Conservation (phyloP, 306 rosid species). For the Elaeagnus macrophylla region DNA sequence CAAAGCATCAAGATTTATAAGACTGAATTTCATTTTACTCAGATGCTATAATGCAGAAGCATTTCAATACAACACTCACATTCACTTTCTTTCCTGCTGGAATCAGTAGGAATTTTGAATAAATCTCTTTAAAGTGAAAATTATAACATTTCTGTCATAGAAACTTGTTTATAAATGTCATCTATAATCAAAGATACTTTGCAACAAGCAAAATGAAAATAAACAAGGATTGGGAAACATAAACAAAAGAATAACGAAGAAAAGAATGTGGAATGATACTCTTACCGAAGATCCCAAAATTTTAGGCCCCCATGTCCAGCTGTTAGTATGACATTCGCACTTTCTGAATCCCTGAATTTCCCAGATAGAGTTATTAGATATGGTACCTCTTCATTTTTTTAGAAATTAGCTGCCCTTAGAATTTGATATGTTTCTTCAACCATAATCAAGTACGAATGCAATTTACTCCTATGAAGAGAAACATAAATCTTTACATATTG, state of each 20-base stretch:
- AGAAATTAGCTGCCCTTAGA: not conserved
- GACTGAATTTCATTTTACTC: too few relatives aligned
- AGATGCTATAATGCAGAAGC: too few relatives aligned
- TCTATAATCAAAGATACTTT: too few relatives aligned
- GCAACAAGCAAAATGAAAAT: too few relatives aligned
- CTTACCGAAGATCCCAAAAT: constrained; percentile 92
- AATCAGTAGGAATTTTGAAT: too few relatives aligned
- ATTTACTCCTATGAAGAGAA: not conserved
- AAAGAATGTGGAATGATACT: not conserved
- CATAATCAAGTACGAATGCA: not conserved
- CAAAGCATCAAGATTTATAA: too few relatives aligned
- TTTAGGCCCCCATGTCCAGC: constrained; percentile 89
- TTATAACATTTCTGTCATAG: too few relatives aligned
- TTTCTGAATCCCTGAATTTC: constrained; percentile 50
- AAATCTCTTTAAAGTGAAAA: too few relatives aligned
- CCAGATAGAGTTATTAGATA: not conserved
- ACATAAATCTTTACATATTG: not conserved
- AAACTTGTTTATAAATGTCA: too few relatives aligned
- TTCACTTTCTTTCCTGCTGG: too few relatives aligned
- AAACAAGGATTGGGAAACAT: not conserved
- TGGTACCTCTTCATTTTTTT: too few relatives aligned
- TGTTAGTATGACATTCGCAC: constrained; percentile 59
- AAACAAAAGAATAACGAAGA: not conserved
- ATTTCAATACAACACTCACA: too few relatives aligned
- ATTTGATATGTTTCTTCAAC: not conserved